A percentile compares a stretch with the other conserved stretches of the same genome.
These are phyloP conservation scores for Cystoderma amianthinum DNA, from an alignment of 768 basidiomycete species.

Conservation along the genomic window DNA sequence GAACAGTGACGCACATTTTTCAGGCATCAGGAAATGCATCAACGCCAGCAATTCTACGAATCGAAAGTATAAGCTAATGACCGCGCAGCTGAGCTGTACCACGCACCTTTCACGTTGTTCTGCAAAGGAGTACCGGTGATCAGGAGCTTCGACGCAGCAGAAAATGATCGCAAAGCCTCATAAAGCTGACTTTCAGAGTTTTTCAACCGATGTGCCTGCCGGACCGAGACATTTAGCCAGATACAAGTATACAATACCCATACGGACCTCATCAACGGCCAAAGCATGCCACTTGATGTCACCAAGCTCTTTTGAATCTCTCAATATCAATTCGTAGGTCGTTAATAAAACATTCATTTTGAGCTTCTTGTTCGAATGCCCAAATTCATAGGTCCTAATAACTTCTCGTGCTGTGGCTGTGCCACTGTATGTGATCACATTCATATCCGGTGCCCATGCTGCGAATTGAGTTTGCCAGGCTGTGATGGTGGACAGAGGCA, in stretches of 20 bases:
- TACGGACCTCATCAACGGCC: constrained; percentile 86
- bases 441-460: constrained; percentile 93
- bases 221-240: constrained; percentile 9
- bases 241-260: constrained; percentile 2
- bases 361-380: constrained; percentile 77
- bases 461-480: constrained; percentile 97
- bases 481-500: constrained; percentile 95
- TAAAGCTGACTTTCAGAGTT: constrained; percentile 97
- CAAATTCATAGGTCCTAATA: constrained; percentile 91
- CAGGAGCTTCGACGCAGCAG: constrained; percentile 85
- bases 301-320: constrained; percentile 82
- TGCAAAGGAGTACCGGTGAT: constrained; percentile 98
- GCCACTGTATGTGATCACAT: constrained; percentile 96
- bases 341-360: constrained; percentile 97
- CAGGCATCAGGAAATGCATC: constrained; percentile 99
- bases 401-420: constrained; percentile 82
- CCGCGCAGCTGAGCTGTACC: not conserved
- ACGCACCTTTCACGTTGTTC: constrained; percentile 94
- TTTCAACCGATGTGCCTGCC: constrained; percentile 91
- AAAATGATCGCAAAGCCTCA: constrained; percentile 86
- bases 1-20: constrained; percentile 66
- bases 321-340: constrained; percentile 91
- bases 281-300: constrained; percentile 97
- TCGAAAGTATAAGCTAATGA: constrained; percentile 2
- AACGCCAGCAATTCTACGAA: constrained; percentile 88